Conservation (phyloP, 345 rosid species). For the Moringa oleifera region DNA sequence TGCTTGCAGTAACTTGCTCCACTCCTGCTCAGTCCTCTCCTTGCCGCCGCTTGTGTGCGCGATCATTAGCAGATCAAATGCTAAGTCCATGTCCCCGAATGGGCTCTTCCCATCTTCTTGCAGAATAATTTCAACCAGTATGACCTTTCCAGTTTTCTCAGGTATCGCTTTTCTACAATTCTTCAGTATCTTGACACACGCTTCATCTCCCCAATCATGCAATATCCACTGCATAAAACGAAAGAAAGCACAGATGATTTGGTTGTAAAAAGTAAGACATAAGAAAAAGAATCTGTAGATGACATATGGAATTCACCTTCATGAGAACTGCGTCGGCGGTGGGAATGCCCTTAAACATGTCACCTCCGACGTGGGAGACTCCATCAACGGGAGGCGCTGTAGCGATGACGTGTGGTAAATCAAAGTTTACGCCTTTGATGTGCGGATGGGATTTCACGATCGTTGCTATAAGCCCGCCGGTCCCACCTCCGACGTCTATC, state of each 20-base stretch:
- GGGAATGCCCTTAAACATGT: constrained; percentile 42
- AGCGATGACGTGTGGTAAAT: constrained; percentile 33
- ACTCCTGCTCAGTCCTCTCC: constrained; percentile 30
- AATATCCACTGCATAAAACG: constrained; percentile 15
- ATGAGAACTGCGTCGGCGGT: constrained; percentile 50
- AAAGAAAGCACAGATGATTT: not conserved
- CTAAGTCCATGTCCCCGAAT: constrained; percentile 16
- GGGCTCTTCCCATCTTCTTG: constrained; percentile 4
- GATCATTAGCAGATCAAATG: constrained; percentile 26
- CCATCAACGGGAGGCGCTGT: constrained; percentile 25
- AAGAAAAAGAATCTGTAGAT: too few relatives aligned
- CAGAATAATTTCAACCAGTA: constrained; percentile 23
- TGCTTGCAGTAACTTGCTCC: constrained; percentile 25
- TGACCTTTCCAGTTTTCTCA: constrained; percentile 20
- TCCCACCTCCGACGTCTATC: constrained; percentile 43
- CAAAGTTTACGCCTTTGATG: constrained; percentile 32
- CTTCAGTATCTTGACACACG: constrained; percentile 19
- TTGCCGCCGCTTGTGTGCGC: constrained; percentile 25
- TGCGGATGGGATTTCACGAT: constrained; percentile 26
- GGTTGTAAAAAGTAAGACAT: not conserved
- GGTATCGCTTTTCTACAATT: constrained; percentile 27
- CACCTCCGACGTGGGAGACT: constrained; percentile 27
- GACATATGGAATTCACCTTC: constrained; percentile 35
- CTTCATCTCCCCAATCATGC: constrained; percentile 28
- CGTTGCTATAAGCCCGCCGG: constrained; percentile 16